Base-by-base conservation (phyloP, 371 early-diverging fungal genomes). In the Zopfochytrium polystomum region DNA sequence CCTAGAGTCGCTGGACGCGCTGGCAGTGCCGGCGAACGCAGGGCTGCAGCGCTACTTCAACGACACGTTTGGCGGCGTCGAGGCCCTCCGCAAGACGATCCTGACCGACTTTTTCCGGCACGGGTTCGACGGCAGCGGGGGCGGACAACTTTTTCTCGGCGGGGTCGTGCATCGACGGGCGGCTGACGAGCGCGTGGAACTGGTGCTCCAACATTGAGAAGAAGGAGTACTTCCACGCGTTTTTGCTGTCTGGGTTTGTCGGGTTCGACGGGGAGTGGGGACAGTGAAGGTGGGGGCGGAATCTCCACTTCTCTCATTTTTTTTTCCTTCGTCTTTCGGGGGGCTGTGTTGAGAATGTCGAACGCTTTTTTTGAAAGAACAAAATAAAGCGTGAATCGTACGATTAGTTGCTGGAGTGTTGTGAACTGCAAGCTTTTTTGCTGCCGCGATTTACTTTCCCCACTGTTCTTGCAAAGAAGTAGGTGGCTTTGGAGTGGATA, bases 111-210 rank as follows among this genome's bases (percentile, higher is more conserved):
- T 97, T 67, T 97, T 97, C 85, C 78, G 90, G 30, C 85, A 86
- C 61, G 98, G 90, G 0, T 97, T 97, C 75, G 96, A 97, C 73
- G 98, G 98, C 0, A n/a, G 90, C 91, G 32, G 98, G 98, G 11
- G 68, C 62, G 20, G 63, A 57, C 44, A 73, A 73, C 51, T 68
- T 67, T 23, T 68, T 70, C 48, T 73, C 93, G 62, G 96, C 97
- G 26, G 97, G 97, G 23, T 80, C 87, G n/a, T 97, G 98, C 70
- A 95, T 97, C 75, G 98, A 97, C 62, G 98, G 96, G 27, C 80
- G 98, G 38, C 70, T 96, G 60, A 96, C 96, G 3, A 68, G 68
- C 42, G 74, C 74, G 2, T 77, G 95, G 96, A 95, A 96, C 72
- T 96, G 95, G 96, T 96, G 96, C 78, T 90, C 91, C 25, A 79